Base-by-base conservation (phyloP, 2,329 filamentous ascomycete species). In the Zymoseptoria ardabiliae region DNA sequence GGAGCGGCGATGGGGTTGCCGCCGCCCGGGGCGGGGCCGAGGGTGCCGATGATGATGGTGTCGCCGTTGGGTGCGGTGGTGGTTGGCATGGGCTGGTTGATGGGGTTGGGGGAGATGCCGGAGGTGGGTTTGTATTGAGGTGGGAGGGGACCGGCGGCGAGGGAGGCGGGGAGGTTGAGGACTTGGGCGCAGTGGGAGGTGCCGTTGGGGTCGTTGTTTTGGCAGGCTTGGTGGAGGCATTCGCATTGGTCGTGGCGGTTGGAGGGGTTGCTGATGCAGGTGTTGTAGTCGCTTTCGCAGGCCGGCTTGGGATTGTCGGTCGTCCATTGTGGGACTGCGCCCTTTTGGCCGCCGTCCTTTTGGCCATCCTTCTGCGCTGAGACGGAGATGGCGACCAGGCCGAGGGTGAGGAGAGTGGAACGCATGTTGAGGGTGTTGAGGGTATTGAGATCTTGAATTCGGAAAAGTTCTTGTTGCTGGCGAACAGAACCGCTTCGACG, bases 1-100 rank as follows among this genome's bases (percentile, higher is more conserved):
- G 58, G 55, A n/a, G 64, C 64, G 21, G 55, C 59, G 58, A 64
- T 54, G 23, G 57, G 28, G 4, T 9, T 7, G 13, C 50, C 48
- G 51, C 52, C 53, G 5, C 35, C 25, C 1, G 57, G 53, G 30
- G 55, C 41, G 23, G 41, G 35, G 23, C 55, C 55, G n/a, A 54
- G n/a, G 21, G 54, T 56, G 11, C 45, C 57, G 19, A 52, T 51
- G 45, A 51, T 58, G 45, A 45, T 51, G 53, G n/a, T 17, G 19
- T 4, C 30, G 13, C 35, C 25, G 35, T 30, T 28, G 50, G 50
- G 23, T 3, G 23, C 19, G 22, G 48, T 52, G 25, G 55, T 41
- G 10, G 48, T 20, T 9, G 30, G 8, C 9, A 50, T 53, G 7
- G 49, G 49, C 49, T 45, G 41, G 25, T 20, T 13, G 48, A n/a